Evolutionary conservation across 2,329 filamentous ascomycete species (phyloP).

Genomic region (Trichoderma simmonsii): DNA sequence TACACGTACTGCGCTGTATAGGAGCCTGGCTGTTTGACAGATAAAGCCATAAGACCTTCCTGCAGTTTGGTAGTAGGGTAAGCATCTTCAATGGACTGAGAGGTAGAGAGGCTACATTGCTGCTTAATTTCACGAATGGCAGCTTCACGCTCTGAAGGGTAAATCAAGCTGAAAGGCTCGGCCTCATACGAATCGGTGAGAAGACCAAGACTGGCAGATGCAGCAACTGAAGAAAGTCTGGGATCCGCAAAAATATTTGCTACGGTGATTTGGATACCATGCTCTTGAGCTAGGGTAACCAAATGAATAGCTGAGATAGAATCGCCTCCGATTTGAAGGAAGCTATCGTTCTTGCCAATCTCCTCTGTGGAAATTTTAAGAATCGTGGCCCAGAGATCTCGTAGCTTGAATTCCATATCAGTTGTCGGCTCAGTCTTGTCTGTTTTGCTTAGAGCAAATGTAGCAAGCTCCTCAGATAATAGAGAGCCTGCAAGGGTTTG

Average conservation of each 20-base stretch:
- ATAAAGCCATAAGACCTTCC: constrained; percentile 7
- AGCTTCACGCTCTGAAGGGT: neutral
- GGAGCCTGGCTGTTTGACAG: constrained; percentile 14
- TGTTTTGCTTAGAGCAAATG: constrained; percentile 1
- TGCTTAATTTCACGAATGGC: neutral
- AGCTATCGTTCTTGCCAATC: constrained; percentile 25
- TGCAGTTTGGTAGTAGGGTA: constrained; percentile 14
- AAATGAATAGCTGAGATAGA: constrained; percentile 45
- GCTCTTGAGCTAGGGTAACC: constrained; percentile 35
- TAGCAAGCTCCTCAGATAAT: constrained; percentile 10
- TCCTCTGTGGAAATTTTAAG: constrained; percentile 29
- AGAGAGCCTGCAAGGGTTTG: neutral
- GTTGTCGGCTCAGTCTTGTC: constrained; percentile 21
- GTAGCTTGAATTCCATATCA: constrained; percentile 19
- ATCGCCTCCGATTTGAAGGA: constrained; percentile 36
- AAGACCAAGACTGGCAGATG: neutral
- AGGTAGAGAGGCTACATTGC: constrained; percentile 10
- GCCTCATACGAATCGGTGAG: neutral
- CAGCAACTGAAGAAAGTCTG: neutral
- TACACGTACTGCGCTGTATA: constrained; percentile 15
- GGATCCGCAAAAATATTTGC: constrained; percentile 7
- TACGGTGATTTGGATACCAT: constrained; percentile 2
- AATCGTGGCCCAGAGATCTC: constrained; percentile 31
- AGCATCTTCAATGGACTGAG: constrained; percentile 11
- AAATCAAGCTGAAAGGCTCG: constrained; percentile 8